Evolutionary conservation across 2,329 filamentous ascomycete species (phyloP).

Genomic region (Alternaria burnsii): DNA sequence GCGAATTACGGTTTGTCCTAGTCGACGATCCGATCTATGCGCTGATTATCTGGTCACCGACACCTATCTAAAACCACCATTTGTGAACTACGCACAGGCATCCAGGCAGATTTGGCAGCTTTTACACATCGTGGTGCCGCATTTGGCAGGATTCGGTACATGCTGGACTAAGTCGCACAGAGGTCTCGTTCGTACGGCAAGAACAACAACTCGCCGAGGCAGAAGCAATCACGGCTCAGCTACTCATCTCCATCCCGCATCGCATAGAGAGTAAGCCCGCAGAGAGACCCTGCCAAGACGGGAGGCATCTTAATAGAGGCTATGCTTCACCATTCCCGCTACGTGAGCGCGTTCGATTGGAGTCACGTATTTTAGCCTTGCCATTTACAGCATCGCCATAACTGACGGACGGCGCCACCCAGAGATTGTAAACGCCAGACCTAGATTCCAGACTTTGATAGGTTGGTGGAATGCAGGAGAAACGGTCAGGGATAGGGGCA

Average conservation of each 20-base stretch:
- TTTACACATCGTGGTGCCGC: not conserved
- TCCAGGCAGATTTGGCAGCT: not conserved
- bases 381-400: conserved; percentile 1
- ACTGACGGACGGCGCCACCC: not conserved
- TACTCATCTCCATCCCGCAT: not conserved
- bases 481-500: not conserved
- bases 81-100: not conserved
- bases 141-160: not conserved
- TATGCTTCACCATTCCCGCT: conserved; percentile 1
- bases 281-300: conserved; percentile 1
- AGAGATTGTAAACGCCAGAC: not conserved
- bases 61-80: not conserved
- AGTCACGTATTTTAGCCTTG: not conserved
- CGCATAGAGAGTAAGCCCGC: not conserved
- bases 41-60: not conserved
- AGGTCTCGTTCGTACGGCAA: not conserved
- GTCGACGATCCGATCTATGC: not conserved
- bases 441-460: not conserved
- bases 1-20: conserved; percentile 1
- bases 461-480: not conserved
- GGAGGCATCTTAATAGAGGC: not conserved
- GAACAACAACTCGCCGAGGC: not conserved
- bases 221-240: not conserved
- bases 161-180: not conserved
- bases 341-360: not conserved